These are phyloP conservation scores for Chloranthus sessilifolius DNA, from an alignment of 164 flowering plant species.

Conservation along the genomic window DNA sequence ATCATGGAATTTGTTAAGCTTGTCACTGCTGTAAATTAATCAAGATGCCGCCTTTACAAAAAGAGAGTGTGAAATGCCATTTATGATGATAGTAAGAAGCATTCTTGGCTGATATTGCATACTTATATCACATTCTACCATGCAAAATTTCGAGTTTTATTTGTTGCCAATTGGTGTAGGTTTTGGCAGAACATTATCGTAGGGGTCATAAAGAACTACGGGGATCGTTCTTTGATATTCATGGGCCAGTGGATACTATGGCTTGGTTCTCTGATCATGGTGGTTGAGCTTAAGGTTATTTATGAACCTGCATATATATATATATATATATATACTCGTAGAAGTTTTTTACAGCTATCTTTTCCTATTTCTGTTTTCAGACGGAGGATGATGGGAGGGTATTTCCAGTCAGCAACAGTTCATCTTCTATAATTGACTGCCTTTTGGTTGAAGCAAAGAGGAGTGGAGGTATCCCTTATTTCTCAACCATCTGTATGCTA, in stretches of 20 bases:
- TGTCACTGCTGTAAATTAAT: no score
- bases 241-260: slow-evolving; percentile 89
- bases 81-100: no score
- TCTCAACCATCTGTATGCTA: slow-evolving; percentile 10
- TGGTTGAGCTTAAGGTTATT: slow-evolving; percentile 72
- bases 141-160: no score
- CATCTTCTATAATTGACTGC: slow-evolving; percentile 84
- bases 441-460: slow-evolving; percentile 61
- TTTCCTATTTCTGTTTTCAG: slow-evolving; percentile 24
- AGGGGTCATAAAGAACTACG: slow-evolving; percentile 80
- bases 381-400: slow-evolving; percentile 94
- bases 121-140: no score
- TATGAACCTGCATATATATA: slow-evolving; percentile 1
- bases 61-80: no score
- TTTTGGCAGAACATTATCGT: slow-evolving; percentile 82
- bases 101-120: no score
- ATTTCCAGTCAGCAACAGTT: slow-evolving; percentile 79
- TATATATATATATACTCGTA: slow-evolving; percentile 9
- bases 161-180: slow-evolving; percentile 41
- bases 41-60: no score
- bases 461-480: slow-evolving; percentile 52
- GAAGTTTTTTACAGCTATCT: background rate
- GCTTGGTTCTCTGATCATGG: slow-evolving; percentile 91
- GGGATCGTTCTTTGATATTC: slow-evolving; percentile 79
- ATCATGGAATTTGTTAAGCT: no score